Evolutionary conservation across 768 basidiomycete species (phyloP).

Genomic region (Calocybe gangraenosa): DNA sequence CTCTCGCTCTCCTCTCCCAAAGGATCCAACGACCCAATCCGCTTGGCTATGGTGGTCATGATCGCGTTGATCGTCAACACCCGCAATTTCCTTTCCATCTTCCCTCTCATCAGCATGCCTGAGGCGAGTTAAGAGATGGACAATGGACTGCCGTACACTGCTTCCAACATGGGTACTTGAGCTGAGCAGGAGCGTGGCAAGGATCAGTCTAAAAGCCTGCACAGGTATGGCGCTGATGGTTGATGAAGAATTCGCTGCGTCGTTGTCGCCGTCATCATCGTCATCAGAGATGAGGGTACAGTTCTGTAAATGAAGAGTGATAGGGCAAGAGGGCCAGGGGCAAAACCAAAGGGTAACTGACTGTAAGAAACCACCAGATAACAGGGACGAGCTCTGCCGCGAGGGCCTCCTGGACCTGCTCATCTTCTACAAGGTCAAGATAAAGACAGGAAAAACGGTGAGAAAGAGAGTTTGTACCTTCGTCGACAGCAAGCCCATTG

Average conservation of each 20-base stretch:
- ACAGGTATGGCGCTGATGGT: conserved; percentile 57
- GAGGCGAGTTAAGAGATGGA: conserved; percentile 71
- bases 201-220: conserved; percentile 86
- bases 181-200: conserved; percentile 84
- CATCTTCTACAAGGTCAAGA: conserved; percentile 46
- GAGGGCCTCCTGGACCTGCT: conserved; percentile 84
- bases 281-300: conserved; percentile 69
- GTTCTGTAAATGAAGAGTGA: conserved; percentile 36
- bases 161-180: conserved; percentile 71
- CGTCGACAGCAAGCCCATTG: conserved; percentile 77
- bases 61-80: conserved; percentile 29
- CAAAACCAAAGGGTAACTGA: too few species aligned
- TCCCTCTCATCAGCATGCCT: conserved; percentile 52
- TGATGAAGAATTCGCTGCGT: conserved; percentile 26
- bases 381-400: conserved; percentile 74
- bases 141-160: conserved; percentile 69
- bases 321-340: conserved; percentile 8
- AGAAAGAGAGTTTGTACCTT: conserved; percentile 50
- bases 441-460: conserved; percentile 6
- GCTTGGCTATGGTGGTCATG: conserved; percentile 20
- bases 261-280: too few species aligned
- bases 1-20: conserved; percentile 50
- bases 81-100: conserved; percentile 16
- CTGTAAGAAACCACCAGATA: conserved; percentile 92
- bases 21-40: conserved; percentile 35